Evolutionary conservation across 352 stramenopile species (phyloP), one percentile per base, ranked within the genome.

Genomic region (Blastocystis sp.): DNA sequence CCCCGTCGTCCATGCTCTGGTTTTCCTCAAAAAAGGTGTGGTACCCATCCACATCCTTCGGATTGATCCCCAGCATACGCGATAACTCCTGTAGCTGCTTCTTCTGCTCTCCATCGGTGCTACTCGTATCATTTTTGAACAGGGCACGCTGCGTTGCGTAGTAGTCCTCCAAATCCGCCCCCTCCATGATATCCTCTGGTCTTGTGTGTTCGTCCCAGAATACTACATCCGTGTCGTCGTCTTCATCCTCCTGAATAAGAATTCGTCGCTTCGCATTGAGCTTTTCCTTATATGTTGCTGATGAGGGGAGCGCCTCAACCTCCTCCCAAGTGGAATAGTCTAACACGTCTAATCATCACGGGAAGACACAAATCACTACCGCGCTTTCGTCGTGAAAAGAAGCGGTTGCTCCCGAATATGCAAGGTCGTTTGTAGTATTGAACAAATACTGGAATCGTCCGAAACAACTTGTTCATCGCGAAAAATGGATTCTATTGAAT

Each of bases 111-210:
- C 0, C 60, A 45, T 60, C 38, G 57, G 59, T 57, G 17, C 74
- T 84, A 21, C 74, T 84, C 11, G 14, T 69, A 19, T 84, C 74
- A n/a, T 66, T 14, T 21, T 68, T 14, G 24, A 10, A 19, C 3
- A 42, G 69, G 24, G 65, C 9, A 4, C 74, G n/a, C 48, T 62
- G 21, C 34, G 74, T 42, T 10, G 10, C 19, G 48, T 84, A 84
- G 60, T 70, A 84, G 45, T 68, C 74, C 38, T 84, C 74, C 61
- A 84, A 45, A 84, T 84, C 74, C 11, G 68, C 57, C 69, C 74
- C 74, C 21, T 84, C 52, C 45, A 84, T 68, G 9, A 84, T 68
- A 52, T 84, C 74, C 66, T 84, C 74, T 4, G 74, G 74, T 24
- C 19, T 62, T 38, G 74, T 84, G 57, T 84, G 42, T n/a, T 84